phyloP scores from a whole-genome alignment of 2,329 filamentous ascomycete species.

The Plenodomus lindquistii region DNA sequence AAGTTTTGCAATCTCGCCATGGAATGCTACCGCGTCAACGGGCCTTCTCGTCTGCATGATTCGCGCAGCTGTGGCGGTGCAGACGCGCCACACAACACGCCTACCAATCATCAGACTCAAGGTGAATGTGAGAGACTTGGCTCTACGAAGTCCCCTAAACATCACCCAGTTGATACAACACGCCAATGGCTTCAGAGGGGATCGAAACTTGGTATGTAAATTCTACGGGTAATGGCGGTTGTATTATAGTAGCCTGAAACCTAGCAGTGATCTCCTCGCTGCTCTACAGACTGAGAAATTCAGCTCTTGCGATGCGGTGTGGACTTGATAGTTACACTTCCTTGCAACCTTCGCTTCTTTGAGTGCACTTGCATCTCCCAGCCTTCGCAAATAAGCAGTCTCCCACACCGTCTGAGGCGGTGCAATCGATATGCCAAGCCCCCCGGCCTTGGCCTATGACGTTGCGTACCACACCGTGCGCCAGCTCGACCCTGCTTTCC shows the following conservation, averaged over 20 bases:
- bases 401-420: not conserved
- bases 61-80: conserved; percentile 1
- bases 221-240: too few species aligned
- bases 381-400: not conserved
- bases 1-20: not conserved
- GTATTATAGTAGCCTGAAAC: too few species aligned
- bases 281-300: too few species aligned
- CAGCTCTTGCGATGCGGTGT: too few species aligned
- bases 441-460: not conserved
- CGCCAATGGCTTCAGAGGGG: too few species aligned
- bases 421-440: not conserved
- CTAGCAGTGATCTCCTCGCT: too few species aligned
- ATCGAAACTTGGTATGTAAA: too few species aligned
- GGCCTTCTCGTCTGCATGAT: not conserved
- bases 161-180: too few species aligned
- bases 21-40: not conserved
- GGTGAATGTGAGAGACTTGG: not conserved
- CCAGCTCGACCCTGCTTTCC: not conserved
- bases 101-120: not conserved
- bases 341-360: too few species aligned
- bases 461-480: not conserved
- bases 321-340: too few species aligned
- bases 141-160: too few species aligned
- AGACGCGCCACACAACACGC: not conserved
- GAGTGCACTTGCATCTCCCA: not conserved